These are phyloP conservation scores for Neofusicoccum ribis DNA, from an alignment of 2,329 filamentous ascomycete genomes.

Conservation along the genomic window DNA sequence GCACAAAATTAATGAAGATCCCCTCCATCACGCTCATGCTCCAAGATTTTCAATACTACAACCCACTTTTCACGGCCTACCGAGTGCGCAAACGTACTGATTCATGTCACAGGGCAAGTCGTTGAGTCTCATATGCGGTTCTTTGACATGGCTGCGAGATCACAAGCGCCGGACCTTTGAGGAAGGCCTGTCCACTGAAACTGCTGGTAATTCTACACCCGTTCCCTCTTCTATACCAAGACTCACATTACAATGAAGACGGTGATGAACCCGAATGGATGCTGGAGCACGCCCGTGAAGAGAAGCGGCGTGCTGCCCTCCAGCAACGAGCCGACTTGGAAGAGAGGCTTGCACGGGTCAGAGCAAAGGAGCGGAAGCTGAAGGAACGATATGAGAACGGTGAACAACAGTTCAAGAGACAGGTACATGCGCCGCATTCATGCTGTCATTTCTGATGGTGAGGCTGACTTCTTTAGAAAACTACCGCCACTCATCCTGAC, in stretches of 20 bases:
- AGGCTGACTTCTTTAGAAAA: constrained; percentile 26
- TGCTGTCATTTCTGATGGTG: too few species aligned
- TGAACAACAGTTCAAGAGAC: constrained; percentile 51
- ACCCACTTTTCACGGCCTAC: background rate
- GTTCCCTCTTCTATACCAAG: background rate
- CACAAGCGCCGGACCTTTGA: constrained; percentile 67
- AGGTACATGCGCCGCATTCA: constrained; percentile 31
- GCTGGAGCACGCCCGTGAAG: constrained; percentile 69
- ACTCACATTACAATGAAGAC: constrained; percentile 31
- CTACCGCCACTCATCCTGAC: constrained; percentile 18
- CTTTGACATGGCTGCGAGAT: constrained; percentile 86
- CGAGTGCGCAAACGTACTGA: background rate
- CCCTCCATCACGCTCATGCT: background rate
- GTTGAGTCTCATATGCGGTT: constrained; percentile 83
- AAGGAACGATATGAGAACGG: constrained; percentile 53
- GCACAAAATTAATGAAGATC: background rate
- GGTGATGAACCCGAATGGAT: constrained; percentile 84
- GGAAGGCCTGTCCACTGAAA: constrained; percentile 50
- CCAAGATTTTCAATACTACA: too few species aligned
- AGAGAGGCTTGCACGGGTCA: constrained; percentile 64
- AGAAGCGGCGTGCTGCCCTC: constrained; percentile 66
- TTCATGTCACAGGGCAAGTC: constrained; percentile 69
- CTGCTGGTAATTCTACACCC: constrained; percentile 33
- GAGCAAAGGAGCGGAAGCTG: constrained; percentile 61
- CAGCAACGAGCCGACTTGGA: constrained; percentile 72